Evolutionary conservation across 2,329 filamentous ascomycete genomes (phyloP), one percentile per base, ranked within the genome.

Genomic region (Verticillium longisporum): DNA sequence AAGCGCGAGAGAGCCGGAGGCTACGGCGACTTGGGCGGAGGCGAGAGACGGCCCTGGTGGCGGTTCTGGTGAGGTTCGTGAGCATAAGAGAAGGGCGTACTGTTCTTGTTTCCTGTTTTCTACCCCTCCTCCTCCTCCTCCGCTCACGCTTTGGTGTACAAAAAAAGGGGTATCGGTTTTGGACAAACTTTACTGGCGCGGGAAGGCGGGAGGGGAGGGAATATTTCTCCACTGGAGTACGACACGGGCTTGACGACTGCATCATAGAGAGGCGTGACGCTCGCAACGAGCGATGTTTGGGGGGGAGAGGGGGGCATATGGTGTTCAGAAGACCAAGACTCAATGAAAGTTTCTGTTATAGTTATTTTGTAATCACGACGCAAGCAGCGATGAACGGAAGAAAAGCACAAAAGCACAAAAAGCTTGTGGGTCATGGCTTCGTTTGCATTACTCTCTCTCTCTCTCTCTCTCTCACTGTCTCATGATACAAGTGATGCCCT

Each of bases 41-140:
- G 67, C 9, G 72, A 70, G 59, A 9, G 45, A 50, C 71, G 69
- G 61, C 72, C 75, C 45, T 80, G 82, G 73, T 88, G 84, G 83
- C 81, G 82, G 71, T 87, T 88, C 68, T 88, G 86, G 85, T 80
- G 74, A 50, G 34, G 26, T 26, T 26, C 26, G 26, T 26, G 26
- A 26, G 26, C 26, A 26, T 26, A 26, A 4, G 26, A 26, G 26
- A 10, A 2, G 34, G 34, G 34, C 34, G 13, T 36, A 13, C 3
- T 14, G 45, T 50, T n/a, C 18, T 10, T 26, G n/a, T n/a, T n/a
- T 50, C 15, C 15, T 7, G 7, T 11, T 21, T 50, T 50, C n/a
- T 15, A 26, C 45, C 7, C 45, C 26, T 26, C 26, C 26, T 26
- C 26, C 26, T 26, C 26, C 26, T 26, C 26, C 26, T 26, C 26